Base-by-base conservation (phyloP, 192 early-diverging fungal species). In the Coemansia sp. region DNA sequence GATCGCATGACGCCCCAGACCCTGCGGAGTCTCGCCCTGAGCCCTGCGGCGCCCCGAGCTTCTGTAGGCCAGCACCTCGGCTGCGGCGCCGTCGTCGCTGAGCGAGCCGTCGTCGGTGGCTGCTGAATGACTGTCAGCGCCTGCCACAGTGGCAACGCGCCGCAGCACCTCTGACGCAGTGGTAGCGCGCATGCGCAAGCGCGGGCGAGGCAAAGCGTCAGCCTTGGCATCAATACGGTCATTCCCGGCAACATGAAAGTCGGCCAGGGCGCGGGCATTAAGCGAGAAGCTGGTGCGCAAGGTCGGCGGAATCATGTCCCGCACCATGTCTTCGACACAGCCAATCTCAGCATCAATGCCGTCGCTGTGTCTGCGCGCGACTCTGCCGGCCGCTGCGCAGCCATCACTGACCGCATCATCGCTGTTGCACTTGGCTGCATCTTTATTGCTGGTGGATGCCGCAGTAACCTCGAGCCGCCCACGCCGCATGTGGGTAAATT, bases 171-270 rank as follows among this genome's bases (percentile, higher is more conserved):
- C 65, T 9, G 73, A 60, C 4, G 70, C 70, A 1, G 65, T 64
- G 27, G 57, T 59, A 47, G 64, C 71, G 4, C 66, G 61, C 17
- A 57, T 25, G 39, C 69, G 69, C 17, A 59, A 17, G 25, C 72
- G 68, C 14, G 64, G 63, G 35, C 69, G 68, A n/a, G 73, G 79
- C 57, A 75, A 59, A 5, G 73, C 79, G 22, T 70, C 81, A 52
- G 72, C 71, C 66, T 83, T 75, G 51, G 73, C 73, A 56, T 83
- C 70, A 21, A 70, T 75, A 35, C 72, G 61, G 56, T 74, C 67
- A 63, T 78, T 66, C 60, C 71, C 76, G 2, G 39, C 71, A 8
- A 79, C 71, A 15, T 41, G 62, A 3, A 64, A 54, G 24, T 59
- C 65, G 9, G 65, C 70, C 53, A 73, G 64, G 8, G 64, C 67